Evolutionary conservation across 1,284 basidiomycete species (phyloP).

Genomic region (Ustilago curta): DNA sequence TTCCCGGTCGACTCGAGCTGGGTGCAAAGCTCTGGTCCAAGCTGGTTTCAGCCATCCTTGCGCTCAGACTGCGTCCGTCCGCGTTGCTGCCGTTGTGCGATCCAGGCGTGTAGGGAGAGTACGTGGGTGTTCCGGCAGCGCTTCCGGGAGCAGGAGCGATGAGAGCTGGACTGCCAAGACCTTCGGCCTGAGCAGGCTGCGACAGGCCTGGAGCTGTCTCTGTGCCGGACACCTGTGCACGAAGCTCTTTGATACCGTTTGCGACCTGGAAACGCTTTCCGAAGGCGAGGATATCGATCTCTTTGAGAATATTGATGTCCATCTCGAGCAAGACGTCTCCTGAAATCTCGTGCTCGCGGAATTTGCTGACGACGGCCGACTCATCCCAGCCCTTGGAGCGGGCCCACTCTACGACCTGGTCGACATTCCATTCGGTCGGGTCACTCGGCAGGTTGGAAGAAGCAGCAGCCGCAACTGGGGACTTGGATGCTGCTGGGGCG

Average conservation of each 20-base stretch:
- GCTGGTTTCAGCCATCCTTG: constrained; percentile 43
- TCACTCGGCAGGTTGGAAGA: constrained; percentile 45
- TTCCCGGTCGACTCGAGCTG: constrained; percentile 34
- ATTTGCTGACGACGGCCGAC: constrained; percentile 80
- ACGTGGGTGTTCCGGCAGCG: constrained; percentile 23
- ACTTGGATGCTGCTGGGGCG: constrained; percentile 13
- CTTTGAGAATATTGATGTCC: constrained; percentile 91
- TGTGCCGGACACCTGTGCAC: constrained; percentile 61
- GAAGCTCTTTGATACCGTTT: constrained; percentile 91
- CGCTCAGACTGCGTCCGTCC: constrained; percentile 42
- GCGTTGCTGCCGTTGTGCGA: constrained; percentile 47
- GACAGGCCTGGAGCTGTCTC: constrained; percentile 19
- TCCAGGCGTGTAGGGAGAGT: constrained; percentile 34
- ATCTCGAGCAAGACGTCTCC: constrained; percentile 96
- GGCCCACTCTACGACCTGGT: constrained; percentile 91
- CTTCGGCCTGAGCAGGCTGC: constrained; percentile 21
- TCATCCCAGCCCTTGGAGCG: constrained; percentile 86
- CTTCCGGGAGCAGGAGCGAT: constrained; percentile 29
- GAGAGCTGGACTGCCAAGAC: constrained; percentile 42
- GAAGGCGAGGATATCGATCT: constrained; percentile 93
- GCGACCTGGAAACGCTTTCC: constrained; percentile 93
- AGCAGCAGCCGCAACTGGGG: constrained; percentile 3
- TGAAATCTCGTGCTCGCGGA: constrained; percentile 89
- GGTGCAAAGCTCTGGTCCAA: constrained; percentile 39
- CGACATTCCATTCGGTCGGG: constrained; percentile 84